phyloP scores from a whole-genome alignment of 371 early-diverging fungal genomes.

The Apophysomyces variabilis region DNA sequence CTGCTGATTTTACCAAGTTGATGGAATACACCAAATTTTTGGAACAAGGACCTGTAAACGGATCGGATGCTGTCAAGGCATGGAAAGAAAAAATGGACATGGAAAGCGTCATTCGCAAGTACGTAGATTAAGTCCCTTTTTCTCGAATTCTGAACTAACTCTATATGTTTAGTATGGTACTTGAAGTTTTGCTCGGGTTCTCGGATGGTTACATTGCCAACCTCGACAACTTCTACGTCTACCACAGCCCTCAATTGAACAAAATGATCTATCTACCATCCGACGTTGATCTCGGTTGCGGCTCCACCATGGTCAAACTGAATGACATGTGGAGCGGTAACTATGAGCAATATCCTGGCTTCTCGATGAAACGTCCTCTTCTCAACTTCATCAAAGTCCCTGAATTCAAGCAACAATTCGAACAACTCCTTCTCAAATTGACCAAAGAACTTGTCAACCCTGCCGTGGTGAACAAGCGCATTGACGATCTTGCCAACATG shows the following conservation, averaged over 20 bases:
- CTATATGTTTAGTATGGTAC: conserved; percentile 16
- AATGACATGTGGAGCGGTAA: conserved; percentile 31
- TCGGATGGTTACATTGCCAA: conserved; percentile 40
- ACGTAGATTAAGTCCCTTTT: conserved; percentile 13
- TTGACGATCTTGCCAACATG: conserved; percentile 33
- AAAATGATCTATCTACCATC: conserved; percentile 34
- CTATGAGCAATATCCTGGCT: conserved; percentile 34
- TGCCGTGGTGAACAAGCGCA: conserved; percentile 18
- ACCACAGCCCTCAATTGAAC: conserved; percentile 18
- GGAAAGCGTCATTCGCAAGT: conserved; percentile 41
- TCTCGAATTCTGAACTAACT: too few relatives aligned
- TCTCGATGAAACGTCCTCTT: conserved; percentile 22
- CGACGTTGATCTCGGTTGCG: conserved; percentile 42
- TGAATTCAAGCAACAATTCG: conserved; percentile 27
- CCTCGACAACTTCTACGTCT: conserved; percentile 44
- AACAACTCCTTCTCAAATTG: conserved; percentile 25
- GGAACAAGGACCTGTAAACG: conserved; percentile 20
- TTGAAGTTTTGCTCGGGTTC: conserved; percentile 42
- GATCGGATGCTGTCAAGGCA: conserved; percentile 17
- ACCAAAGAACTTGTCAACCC: conserved; percentile 30
- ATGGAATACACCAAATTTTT: conserved; percentile 40
- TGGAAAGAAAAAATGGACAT: conserved; percentile 42
- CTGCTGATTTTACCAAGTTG: conserved; percentile 20
- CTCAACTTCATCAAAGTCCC: conserved; percentile 18
- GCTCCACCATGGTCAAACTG: conserved; percentile 21